Conservation (phyloP, 805 yeast genomes). For the Wickerhamiella kurtzmanii region DNA sequence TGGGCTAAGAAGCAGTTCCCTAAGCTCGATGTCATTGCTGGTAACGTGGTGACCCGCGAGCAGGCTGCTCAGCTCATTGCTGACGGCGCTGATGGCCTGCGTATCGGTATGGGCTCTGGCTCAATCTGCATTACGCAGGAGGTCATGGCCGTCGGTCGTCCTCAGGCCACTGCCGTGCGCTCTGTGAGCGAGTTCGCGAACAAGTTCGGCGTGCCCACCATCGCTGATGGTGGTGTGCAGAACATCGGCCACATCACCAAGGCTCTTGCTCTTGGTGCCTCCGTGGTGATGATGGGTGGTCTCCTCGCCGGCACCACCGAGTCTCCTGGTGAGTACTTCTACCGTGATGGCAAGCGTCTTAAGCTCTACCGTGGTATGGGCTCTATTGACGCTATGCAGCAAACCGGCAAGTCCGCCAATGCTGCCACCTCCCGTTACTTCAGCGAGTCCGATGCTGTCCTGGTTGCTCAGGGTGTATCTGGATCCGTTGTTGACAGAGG, state of each 20-base stretch:
- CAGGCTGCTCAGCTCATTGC: constrained; percentile 91
- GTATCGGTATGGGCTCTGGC: constrained; percentile 99
- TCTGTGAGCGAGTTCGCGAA: constrained; percentile 87
- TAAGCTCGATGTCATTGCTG: constrained; percentile 80
- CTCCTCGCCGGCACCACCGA: constrained; percentile 96
- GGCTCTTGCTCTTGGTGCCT: constrained; percentile 93
- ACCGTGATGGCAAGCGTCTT: constrained; percentile 94
- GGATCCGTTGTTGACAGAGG: constrained; percentile 97
- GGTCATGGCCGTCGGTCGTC: constrained; percentile 99
- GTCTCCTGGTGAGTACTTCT: constrained; percentile 96
- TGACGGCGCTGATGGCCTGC: constrained; percentile 95
- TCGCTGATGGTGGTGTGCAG: constrained; percentile 98
- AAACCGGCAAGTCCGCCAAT: constrained; percentile 73
- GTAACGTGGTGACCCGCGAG: constrained; percentile 97
- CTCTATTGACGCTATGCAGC: constrained; percentile 96
- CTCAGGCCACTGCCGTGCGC: constrained; percentile 98
- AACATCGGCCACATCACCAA: constrained; percentile 97
- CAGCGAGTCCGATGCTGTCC: constrained; percentile 86
- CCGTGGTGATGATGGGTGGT: constrained; percentile 99
- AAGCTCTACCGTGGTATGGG: constrained; percentile 99
- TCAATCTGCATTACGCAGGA: constrained; percentile 98
- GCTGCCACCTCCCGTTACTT: constrained; percentile 98
- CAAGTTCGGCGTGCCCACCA: constrained; percentile 94
- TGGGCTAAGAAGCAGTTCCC: constrained; percentile 77
- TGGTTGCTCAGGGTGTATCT: constrained; percentile 98